phyloP scores from a whole-genome alignment of 371 early-diverging fungal genomes.

The Syncephalastrum racemosum region DNA sequence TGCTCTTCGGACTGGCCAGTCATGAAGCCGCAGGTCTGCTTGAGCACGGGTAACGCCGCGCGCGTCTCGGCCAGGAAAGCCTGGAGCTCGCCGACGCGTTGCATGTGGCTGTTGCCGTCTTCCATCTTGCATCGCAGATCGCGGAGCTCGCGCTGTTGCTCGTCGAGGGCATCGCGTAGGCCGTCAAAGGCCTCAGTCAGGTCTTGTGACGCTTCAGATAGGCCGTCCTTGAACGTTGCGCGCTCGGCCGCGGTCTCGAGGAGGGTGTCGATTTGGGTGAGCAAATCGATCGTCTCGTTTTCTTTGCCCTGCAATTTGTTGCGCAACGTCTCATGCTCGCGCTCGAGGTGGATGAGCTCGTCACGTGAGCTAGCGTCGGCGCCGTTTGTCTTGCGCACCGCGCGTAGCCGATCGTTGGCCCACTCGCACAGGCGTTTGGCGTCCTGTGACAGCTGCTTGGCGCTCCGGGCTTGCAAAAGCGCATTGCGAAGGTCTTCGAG shows the following conservation, averaged over 20 bases:
- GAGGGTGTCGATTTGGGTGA: slow-evolving; percentile 29
- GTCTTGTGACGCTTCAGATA: slow-evolving; percentile 26
- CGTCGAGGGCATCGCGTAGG: slow-evolving; percentile 28
- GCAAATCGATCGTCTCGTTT: slow-evolving; percentile 35
- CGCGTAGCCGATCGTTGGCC: slow-evolving; percentile 37
- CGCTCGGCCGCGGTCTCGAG: slow-evolving; percentile 24
- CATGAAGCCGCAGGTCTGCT: slow-evolving; percentile 47
- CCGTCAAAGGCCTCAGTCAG: slow-evolving; percentile 35
- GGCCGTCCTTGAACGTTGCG: slow-evolving; percentile 18
- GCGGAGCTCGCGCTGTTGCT: slow-evolving; percentile 23
- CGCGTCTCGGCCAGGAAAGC: slow-evolving; percentile 30
- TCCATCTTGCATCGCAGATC: slow-evolving; percentile 31
- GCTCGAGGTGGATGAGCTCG: slow-evolving; percentile 30
- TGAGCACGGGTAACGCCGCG: slow-evolving; percentile 33
- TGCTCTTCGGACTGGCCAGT: slow-evolving; percentile 46
- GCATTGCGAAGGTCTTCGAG: slow-evolving; percentile 31
- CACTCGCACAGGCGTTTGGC: slow-evolving; percentile 37
- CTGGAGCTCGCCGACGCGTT: slow-evolving; percentile 23
- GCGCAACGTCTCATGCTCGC: slow-evolving; percentile 22
- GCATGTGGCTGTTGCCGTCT: slow-evolving; percentile 38
- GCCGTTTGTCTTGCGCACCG: slow-evolving; percentile 23
- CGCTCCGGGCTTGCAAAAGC: slow-evolving; percentile 29
- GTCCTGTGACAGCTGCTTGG: slow-evolving; percentile 34
- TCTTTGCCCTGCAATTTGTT: slow-evolving; percentile 34
- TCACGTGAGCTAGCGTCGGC: slow-evolving; percentile 23